Base-by-base conservation (phyloP, 192 early-diverging fungal species). In the Gryganskiella cystojenkinii region DNA sequence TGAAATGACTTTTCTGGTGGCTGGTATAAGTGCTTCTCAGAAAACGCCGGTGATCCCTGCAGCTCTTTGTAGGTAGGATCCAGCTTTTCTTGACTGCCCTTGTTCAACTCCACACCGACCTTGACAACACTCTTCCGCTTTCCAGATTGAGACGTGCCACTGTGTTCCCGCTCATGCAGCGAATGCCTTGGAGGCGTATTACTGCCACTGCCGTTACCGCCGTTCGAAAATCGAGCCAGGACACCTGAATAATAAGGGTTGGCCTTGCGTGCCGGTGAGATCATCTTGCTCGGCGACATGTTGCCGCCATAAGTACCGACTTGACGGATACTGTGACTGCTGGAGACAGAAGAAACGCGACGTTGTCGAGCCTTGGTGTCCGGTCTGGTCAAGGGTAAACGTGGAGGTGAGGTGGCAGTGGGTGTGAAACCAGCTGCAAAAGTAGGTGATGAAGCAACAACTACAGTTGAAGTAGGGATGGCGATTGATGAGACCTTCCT, bases 291-390 rank as follows among this genome's bases (percentile, higher is more conserved):
- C 24, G 69, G 59, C 17, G 64, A 51, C 11, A 61, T 59, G 13
- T 37, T 40, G 40, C 53, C 61, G 31, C 66, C 74, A 61, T 78
- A 78, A 19, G 74, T 5, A 40, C 74, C 74, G 24, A 78, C 49
- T 31, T 78, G 74, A 27, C 74, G 65, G 45, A 78, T 78, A 15
- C 74, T 78, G 56, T 78, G 74, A 55, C 47, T 78, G 47, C 74
- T 78, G 2, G 74, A 78, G 15, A 78, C 66, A 19, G 74, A 78
- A 6, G 74, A 78, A 2, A 78, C 74, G 31, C 74, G 61, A 53
- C 74, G 74, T 20, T 78, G 74, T 9, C 74, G 74, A 20, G 74
- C 54, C 44, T 57, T 78, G 46, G 35, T 53, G 4, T 52, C 66
- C 9, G 61, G 37, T 4, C 55, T 37, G 4, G 61, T 54, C 24